phyloP scores from a whole-genome alignment of 192 early-diverging fungal species.

The Backusella morwellensis region DNA sequence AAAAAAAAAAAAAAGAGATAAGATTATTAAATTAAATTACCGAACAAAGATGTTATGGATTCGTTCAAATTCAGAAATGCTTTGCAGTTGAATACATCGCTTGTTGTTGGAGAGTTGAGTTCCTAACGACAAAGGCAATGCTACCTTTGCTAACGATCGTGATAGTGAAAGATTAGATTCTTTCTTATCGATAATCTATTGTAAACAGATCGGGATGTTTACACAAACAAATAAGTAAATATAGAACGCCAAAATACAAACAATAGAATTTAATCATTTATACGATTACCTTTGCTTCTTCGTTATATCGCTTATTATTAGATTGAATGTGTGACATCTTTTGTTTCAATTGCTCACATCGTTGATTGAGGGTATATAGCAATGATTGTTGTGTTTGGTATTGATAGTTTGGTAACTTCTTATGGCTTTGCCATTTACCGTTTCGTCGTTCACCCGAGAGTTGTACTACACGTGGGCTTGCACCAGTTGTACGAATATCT shows the following conservation, averaged over 20 bases:
- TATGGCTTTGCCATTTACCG: conserved; percentile 45
- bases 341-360: conserved; percentile 44
- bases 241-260: not conserved
- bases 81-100: conserved; percentile 20
- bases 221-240: not conserved
- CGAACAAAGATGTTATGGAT: conserved; percentile 28
- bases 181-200: not conserved
- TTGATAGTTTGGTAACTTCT: conserved; percentile 47
- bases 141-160: conserved; percentile 17
- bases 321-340: conserved; percentile 14
- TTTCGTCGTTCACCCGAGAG: conserved; percentile 29
- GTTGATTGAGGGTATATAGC: conserved; percentile 49
- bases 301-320: not conserved
- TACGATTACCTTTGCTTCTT: not conserved
- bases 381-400: conserved; percentile 55
- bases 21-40: conserved; percentile 8
- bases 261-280: not conserved
- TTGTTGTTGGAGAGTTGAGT: not conserved
- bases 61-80: conserved; percentile 24
- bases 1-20: not conserved
- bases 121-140: conserved; percentile 4
- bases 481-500: conserved; percentile 41
- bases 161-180: not conserved
- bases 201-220: not conserved
- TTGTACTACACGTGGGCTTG: conserved; percentile 49